Evolutionary conservation across 1,284 basidiomycete species (phyloP).

Genomic region (Stygiomarasmius scandens): DNA sequence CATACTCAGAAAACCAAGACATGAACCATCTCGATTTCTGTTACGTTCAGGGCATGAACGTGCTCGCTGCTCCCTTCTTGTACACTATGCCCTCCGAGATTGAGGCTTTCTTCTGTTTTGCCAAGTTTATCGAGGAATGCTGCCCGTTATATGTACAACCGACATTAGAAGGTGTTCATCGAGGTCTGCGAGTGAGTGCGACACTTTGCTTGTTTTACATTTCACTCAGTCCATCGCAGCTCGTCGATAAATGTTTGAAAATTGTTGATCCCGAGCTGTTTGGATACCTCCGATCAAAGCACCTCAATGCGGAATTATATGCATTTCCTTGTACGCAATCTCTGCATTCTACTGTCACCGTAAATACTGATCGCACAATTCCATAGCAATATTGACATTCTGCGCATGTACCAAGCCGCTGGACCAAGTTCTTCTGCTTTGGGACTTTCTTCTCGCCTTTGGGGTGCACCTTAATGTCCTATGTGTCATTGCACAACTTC

Average conservation of each 20-base stretch:
- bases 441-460: constrained; percentile 97
- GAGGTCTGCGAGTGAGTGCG: constrained; percentile 80
- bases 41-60: constrained; percentile 99
- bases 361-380: constrained; percentile 9
- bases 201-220: neutral
- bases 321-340: constrained; percentile 87
- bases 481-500: constrained; percentile 93
- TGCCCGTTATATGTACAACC: constrained; percentile 97
- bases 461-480: constrained; percentile 95
- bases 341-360: neutral
- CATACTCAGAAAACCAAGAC: constrained; percentile 65
- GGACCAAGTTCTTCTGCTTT: constrained; percentile 90
- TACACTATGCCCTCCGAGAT: constrained; percentile 95
- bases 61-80: constrained; percentile 94
- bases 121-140: constrained; percentile 90
- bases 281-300: constrained; percentile 82
- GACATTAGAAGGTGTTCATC: constrained; percentile 92
- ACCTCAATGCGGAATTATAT: constrained; percentile 97
- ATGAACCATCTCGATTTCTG: constrained; percentile 79
- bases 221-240: constrained; percentile 46
- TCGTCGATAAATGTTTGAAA: constrained; percentile 89
- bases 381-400: constrained; percentile 85
- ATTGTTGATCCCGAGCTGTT: constrained; percentile 89
- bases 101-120: constrained; percentile 95
- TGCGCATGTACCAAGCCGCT: constrained; percentile 97